phyloP scores from a whole-genome alignment of 371 early-diverging fungal genomes.

The Lichtheimia hyalospora region DNA sequence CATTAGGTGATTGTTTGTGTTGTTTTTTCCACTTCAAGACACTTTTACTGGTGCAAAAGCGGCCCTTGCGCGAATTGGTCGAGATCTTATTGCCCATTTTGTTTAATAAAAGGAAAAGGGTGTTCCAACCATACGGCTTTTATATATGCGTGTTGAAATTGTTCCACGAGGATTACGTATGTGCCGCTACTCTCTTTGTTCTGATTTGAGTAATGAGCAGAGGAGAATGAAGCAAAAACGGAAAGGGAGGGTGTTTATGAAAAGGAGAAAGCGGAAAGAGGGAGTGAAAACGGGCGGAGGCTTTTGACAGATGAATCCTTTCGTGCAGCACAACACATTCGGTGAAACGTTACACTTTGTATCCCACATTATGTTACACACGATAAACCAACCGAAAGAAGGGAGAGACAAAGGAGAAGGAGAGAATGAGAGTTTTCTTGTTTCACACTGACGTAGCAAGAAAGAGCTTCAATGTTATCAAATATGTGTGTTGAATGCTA shows the following conservation, averaged over 20 bases:
- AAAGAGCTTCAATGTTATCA: too few species aligned
- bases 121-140: too few species aligned
- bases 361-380: background rate
- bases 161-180: too few species aligned
- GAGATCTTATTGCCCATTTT: conserved; percentile 6
- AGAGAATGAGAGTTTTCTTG: too few species aligned
- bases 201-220: background rate
- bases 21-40: too few species aligned
- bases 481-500: too few species aligned
- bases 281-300: background rate
- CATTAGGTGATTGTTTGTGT: background rate
- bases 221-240: background rate
- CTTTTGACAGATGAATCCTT: background rate
- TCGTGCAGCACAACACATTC: background rate
- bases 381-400: background rate
- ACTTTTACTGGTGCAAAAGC: background rate
- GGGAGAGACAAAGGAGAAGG: background rate
- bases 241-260: background rate
- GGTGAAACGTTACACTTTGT: background rate
- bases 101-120: background rate
- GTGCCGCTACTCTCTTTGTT: background rate
- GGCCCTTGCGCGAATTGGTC: conserved; percentile 1
- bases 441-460: too few species aligned
- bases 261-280: background rate
- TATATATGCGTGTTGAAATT: too few species aligned